phyloP scores from a whole-genome alignment of 306 rosid species.

The Cucurbita maxima region DNA sequence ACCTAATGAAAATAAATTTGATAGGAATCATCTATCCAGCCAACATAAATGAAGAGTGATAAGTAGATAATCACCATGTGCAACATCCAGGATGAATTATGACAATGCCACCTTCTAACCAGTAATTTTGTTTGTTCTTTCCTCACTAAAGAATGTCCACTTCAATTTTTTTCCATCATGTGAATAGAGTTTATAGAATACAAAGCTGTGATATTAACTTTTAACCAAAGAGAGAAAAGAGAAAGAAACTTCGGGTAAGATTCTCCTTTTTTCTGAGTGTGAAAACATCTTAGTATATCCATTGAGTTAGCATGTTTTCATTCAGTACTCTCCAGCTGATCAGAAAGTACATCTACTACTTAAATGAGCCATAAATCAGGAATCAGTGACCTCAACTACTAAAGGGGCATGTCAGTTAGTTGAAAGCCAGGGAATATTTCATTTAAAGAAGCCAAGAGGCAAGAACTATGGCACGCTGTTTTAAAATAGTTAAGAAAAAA shows the following conservation, averaged over 20 bases:
- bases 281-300: neutral
- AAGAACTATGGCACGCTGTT: neutral
- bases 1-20: neutral
- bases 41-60: neutral
- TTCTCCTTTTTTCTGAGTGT: neutral
- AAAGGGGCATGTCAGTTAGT: neutral
- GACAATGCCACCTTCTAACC: neutral
- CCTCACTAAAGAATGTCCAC: neutral
- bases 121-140: neutral
- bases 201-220: neutral
- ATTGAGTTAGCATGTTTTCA: neutral
- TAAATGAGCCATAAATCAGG: neutral
- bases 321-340: neutral
- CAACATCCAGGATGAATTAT: neutral
- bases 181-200: neutral
- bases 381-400: neutral
- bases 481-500: neutral
- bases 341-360: neutral
- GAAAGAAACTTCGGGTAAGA: neutral
- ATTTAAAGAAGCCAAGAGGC: neutral
- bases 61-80: neutral
- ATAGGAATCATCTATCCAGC: neutral
- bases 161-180: neutral
- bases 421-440: neutral
- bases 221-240: neutral